Evolutionary conservation across 164 flowering plant species (phyloP).

Genomic region (grape (Vitis vinifera)): DNA sequence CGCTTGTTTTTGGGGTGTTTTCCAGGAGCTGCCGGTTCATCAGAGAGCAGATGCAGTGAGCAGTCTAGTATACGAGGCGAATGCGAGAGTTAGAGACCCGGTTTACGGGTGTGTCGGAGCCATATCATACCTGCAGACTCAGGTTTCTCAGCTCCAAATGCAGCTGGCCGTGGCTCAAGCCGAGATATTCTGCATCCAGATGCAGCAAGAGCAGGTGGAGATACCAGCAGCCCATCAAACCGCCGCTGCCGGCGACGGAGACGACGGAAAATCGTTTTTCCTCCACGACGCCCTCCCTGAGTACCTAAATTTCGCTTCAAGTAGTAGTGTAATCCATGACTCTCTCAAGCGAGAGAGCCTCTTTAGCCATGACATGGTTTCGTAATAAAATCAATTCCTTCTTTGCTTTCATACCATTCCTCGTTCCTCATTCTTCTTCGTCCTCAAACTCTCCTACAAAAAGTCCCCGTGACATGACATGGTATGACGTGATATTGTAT

Average conservation of each 20-base stretch:
- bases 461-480: too few species aligned
- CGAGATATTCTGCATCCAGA: constrained; percentile 77
- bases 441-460: too few species aligned
- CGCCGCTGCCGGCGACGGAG: constrained; percentile 4
- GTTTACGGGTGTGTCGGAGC: constrained; percentile 84
- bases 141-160: constrained; percentile 74
- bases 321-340: constrained; percentile 43
- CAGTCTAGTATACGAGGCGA: constrained; percentile 72
- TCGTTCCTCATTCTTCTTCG: too few species aligned
- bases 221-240: too few species aligned
- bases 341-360: constrained; percentile 40
- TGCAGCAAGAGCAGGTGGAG: constrained; percentile 58
- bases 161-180: constrained; percentile 79
- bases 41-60: constrained; percentile 71
- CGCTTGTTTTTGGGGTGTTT: not conserved
- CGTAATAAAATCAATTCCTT: constrained; percentile 13
- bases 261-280: constrained; percentile 27
- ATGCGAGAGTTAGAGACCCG: constrained; percentile 65
- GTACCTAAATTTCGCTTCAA: constrained; percentile 35
- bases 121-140: constrained; percentile 68
- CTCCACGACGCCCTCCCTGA: constrained; percentile 27
- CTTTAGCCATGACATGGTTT: constrained; percentile 49
- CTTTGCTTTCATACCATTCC: too few species aligned
- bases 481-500: too few species aligned
- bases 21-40: constrained; percentile 58